Evolutionary conservation across 108 stramenopile species (phyloP).

Genomic region (Nitzschia sp.): DNA sequence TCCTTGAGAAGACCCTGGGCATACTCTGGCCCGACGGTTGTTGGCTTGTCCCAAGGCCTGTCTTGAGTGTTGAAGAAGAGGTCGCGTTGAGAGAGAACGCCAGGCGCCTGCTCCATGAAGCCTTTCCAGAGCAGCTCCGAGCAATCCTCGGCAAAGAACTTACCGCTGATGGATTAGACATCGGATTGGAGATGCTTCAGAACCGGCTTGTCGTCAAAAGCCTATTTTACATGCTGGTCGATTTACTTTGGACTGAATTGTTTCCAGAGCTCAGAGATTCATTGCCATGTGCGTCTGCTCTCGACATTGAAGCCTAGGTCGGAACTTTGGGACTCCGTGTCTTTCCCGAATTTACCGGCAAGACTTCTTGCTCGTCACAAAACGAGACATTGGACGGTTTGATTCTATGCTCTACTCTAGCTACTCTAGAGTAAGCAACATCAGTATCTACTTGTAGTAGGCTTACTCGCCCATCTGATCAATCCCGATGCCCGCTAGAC

Average conservation of each 20-base stretch:
- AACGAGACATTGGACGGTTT: too few relatives aligned
- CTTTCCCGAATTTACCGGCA: too few relatives aligned
- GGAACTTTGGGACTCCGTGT: neutral
- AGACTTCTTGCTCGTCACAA: too few relatives aligned
- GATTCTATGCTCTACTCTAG: too few relatives aligned
- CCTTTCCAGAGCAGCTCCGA: conserved; percentile 77
- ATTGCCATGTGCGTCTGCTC: conserved; percentile 58
- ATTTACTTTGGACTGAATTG: conserved; percentile 73
- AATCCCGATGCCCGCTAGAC: too few relatives aligned
- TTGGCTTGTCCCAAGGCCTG: conserved; percentile 50
- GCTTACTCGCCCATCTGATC: too few relatives aligned
- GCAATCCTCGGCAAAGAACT: conserved; percentile 76
- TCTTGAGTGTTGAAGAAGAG: conserved; percentile 50
- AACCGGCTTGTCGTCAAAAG: conserved; percentile 83
- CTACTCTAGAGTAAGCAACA: too few relatives aligned
- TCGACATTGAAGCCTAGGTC: conserved; percentile 46
- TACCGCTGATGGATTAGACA: conserved; percentile 69
- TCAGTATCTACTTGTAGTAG: too few relatives aligned
- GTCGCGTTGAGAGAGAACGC: conserved; percentile 41
- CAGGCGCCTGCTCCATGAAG: conserved; percentile 46
- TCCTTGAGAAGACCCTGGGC: conserved; percentile 58
- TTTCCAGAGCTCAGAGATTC: conserved; percentile 86
- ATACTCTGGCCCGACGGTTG: conserved; percentile 88
- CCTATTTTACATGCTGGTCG: conserved; percentile 86
- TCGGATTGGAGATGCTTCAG: conserved; percentile 87